Evolutionary conservation across 2,329 filamentous ascomycete species (phyloP).

Genomic region (Sordariomycetes sp.): DNA sequence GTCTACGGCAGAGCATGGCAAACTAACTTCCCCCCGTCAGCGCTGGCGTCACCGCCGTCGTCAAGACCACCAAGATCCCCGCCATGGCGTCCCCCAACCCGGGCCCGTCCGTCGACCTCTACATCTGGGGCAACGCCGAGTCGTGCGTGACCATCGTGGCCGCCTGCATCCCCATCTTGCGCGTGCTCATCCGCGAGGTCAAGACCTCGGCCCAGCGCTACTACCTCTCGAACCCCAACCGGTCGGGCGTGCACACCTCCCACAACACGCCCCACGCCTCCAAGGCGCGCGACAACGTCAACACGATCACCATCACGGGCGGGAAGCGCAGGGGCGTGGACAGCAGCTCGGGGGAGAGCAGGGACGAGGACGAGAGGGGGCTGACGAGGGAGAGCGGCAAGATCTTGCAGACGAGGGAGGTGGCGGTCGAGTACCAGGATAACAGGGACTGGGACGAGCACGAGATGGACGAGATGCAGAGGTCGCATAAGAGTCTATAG

Average conservation of each 20-base stretch:
- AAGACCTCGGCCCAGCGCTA: slow-evolving; percentile 7
- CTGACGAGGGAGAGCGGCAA: slow-evolving; percentile 6
- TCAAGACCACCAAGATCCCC: slow-evolving; percentile 17
- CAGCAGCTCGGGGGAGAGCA: neutral
- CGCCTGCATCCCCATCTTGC: slow-evolving; percentile 13
- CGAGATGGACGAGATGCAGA: neutral
- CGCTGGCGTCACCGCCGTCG: slow-evolving; percentile 18
- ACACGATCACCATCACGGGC: slow-evolving; percentile 4
- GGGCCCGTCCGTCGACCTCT: slow-evolving; percentile 7
- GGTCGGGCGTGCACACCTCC: neutral
- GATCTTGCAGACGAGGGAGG: slow-evolving; percentile 11
- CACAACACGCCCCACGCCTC: neutral
- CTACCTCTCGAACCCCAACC: slow-evolving; percentile 7
- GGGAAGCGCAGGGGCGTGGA: neutral
- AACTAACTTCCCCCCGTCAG: slow-evolving; percentile 9
- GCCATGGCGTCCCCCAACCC: slow-evolving; percentile 6
- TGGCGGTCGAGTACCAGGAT: slow-evolving; percentile 10
- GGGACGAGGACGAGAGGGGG: slow-evolving; percentile 1
- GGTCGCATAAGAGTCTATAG: neutral
- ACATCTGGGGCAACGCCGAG: slow-evolving; percentile 12
- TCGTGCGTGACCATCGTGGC: slow-evolving; percentile 12
- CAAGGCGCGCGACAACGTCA: slow-evolving; percentile 2
- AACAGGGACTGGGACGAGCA: neutral
- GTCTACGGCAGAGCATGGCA: neutral
- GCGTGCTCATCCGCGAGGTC: slow-evolving; percentile 10